phyloP scores from a whole-genome alignment of 1,284 basidiomycete species.

The Waitea zeae region DNA sequence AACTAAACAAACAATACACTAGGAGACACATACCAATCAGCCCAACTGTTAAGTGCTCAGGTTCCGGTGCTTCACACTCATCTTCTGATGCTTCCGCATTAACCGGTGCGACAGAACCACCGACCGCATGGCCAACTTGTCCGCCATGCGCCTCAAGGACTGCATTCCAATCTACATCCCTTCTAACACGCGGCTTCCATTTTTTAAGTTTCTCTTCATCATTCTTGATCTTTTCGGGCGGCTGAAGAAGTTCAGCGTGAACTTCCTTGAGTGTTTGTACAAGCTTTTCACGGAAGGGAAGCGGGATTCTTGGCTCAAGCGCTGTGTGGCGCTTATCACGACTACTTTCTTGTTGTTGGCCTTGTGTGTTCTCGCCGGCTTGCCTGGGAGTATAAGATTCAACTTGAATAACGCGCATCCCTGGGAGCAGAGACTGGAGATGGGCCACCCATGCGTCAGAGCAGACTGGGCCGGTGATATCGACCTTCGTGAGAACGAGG shows the following conservation, averaged over 20 bases:
- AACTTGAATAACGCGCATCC: constrained; percentile 40
- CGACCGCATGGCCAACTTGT: constrained; percentile 23
- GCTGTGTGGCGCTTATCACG: no score
- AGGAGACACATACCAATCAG: constrained; percentile 41
- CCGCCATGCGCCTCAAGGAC: constrained; percentile 27
- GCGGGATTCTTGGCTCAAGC: constrained; percentile 45
- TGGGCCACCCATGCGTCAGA: constrained; percentile 46
- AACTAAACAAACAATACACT: background rate
- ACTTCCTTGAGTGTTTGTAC: constrained; percentile 49
- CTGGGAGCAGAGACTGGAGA: constrained; percentile 37
- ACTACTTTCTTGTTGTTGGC: no score
- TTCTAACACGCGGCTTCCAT: constrained; percentile 54
- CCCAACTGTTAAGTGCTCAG: constrained; percentile 63
- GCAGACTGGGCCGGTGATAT: constrained; percentile 43
- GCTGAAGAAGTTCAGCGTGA: constrained; percentile 52
- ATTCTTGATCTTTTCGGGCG: constrained; percentile 39
- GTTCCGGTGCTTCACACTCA: constrained; percentile 18
- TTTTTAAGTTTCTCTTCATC: constrained; percentile 33
- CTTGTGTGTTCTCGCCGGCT: constrained; percentile 21
- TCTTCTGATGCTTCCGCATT: constrained; percentile 11
- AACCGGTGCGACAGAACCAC: constrained; percentile 9
- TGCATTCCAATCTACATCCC: constrained; percentile 57
- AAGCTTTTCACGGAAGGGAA: constrained; percentile 37
- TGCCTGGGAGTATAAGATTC: constrained; percentile 39
- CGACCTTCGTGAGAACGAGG: constrained; percentile 69